Base-by-base conservation (phyloP, 2,329 filamentous ascomycete genomes). In the Botrytis tulipae region DNA sequence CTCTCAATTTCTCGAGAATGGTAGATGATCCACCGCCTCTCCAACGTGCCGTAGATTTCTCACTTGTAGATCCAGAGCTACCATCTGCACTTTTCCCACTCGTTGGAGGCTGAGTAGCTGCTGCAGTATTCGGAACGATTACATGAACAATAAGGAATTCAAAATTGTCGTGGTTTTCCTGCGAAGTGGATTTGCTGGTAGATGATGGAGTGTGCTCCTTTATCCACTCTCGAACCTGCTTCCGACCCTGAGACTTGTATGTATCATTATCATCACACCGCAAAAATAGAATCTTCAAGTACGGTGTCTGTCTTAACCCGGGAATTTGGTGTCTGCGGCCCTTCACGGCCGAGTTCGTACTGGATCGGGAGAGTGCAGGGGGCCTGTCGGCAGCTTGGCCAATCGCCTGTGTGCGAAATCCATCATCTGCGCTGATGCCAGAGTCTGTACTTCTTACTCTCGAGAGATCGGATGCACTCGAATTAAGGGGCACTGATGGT, bases 141-240 rank as follows among this genome's bases (percentile, higher is more conserved):
- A 99, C 93, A 81, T 99, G 96, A 35, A 99, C 81, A 72, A 99
- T 93, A 76, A 99, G 85, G 93, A 95, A 98, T 82, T 99, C 96
- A 78, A 92, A 97, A 0, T 96, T 95, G 84, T 99, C 95, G 80
- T 99, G 96, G 75, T 97, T 96, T 80, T 98, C 95, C 79, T 94
- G 91, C 32, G 89, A 91, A 79, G 86, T 93, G 32, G 84, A 81
- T 44, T 89, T 88, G 74, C 83, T 85, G 73, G 88, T 84, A 2
- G 89, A 85, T 0, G 88, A 84, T 0, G 89, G 87, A 0, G 91
- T 90, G 76, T 97, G 88, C 10, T 88, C 85, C 82, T 96, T 97
- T 79, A 98, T 89, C 96, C 96, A 99, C 77, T 98, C 95, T 69
- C 93, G 89, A 51, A 99, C 86, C 77, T 93, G 89, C 79, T 93